Evolutionary conservation across 495 filamentous ascomycete genomes (phyloP).

Genomic region (Margaritispora aquatica): DNA sequence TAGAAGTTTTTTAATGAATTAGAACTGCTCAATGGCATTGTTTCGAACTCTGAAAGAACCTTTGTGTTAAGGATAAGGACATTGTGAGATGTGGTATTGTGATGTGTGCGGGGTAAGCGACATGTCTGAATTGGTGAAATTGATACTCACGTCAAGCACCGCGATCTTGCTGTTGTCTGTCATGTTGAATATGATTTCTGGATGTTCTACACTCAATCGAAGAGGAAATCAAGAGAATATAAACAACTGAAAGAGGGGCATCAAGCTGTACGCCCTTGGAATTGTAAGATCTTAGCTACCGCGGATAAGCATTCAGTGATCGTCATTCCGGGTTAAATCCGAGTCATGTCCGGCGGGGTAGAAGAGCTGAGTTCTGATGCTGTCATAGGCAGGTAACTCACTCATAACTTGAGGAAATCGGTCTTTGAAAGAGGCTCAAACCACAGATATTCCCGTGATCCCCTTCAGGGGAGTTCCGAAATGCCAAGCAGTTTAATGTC

Average conservation of each 20-base stretch:
- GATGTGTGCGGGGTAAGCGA: neutral
- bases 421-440: neutral
- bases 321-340: neutral
- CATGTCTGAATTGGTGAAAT: neutral
- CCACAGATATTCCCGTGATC: neutral
- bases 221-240: neutral
- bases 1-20: neutral
- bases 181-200: constrained; percentile 19
- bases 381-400: neutral
- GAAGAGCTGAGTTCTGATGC: neutral
- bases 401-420: neutral
- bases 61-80: too few species aligned
- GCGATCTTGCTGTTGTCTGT: constrained; percentile 26
- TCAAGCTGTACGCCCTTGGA: neutral
- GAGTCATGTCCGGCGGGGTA: neutral
- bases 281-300: too few species aligned
- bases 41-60: neutral
- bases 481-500: too few species aligned
- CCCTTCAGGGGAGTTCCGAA: too few species aligned
- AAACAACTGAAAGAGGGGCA: neutral
- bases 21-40: neutral
- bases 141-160: constrained; percentile 30
- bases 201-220: neutral
- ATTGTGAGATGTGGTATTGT: neutral
- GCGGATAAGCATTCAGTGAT: neutral